Evolutionary conservation across 257 asterid genomes (phyloP).

Genomic region (Solanum clarkiae): DNA sequence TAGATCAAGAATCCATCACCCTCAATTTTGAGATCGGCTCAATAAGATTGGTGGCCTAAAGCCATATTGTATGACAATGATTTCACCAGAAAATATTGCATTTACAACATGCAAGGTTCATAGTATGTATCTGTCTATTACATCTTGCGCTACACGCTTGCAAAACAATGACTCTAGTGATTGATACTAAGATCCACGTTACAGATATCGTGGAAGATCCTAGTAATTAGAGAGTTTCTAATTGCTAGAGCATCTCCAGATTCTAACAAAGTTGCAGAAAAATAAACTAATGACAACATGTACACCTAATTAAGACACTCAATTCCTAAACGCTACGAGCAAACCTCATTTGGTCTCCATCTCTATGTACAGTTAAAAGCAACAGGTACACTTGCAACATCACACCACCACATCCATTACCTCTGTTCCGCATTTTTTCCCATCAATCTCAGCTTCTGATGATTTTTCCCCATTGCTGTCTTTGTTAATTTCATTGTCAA

Average conservation of each 20-base stretch:
- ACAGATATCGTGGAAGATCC: background rate
- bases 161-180: background rate
- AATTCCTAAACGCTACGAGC: background rate
- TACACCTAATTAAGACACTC: background rate
- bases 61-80: background rate
- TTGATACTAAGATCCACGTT: background rate
- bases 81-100: background rate
- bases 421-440: slow-evolving; percentile 29
- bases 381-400: slow-evolving; percentile 4
- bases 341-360: slow-evolving; percentile 3
- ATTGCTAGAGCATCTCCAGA: background rate
- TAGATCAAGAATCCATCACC: background rate
- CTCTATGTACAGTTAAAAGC: slow-evolving; percentile 31
- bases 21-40: background rate
- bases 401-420: slow-evolving; percentile 16
- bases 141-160: background rate
- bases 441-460: slow-evolving; percentile 35
- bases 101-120: background rate
- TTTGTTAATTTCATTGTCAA: background rate
- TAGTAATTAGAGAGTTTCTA: background rate
- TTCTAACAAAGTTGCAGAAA: background rate
- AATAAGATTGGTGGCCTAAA: background rate
- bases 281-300: background rate
- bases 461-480: slow-evolving; percentile 21
- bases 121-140: background rate